A percentile compares a stretch with the other conserved stretches of the same genome.
Conservation (phyloP, 1,284 basidiomycete genomes). For the Ganoderma sp. region DNA sequence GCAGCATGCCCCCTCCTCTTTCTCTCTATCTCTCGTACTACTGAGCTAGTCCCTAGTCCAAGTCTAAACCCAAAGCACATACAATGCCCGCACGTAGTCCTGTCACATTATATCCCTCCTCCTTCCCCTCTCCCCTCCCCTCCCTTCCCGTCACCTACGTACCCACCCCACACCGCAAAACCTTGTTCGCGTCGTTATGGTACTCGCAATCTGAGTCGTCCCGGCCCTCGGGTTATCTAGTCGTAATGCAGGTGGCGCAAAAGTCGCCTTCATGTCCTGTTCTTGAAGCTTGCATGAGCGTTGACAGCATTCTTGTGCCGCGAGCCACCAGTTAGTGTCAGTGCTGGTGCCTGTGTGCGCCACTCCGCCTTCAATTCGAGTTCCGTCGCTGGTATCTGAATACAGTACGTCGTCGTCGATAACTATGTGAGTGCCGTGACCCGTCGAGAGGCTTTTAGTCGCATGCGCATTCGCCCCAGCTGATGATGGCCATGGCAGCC, state of each 20-base stretch:
- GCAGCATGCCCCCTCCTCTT: conserved; percentile 4
- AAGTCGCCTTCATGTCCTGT: conserved; percentile 9
- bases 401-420: too few relatives aligned
- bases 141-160: too few relatives aligned
- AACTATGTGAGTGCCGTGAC: too few relatives aligned
- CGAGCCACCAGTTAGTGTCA: too few relatives aligned
- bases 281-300: not conserved
- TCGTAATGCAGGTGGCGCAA: conserved; percentile 21
- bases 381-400: not conserved
- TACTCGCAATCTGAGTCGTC: conserved; percentile 10
- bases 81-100: conserved; percentile 5
- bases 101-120: conserved; percentile 1
- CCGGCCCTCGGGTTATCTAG: conserved; percentile 5
- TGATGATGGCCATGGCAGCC: not conserved
- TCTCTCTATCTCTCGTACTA: too few relatives aligned
- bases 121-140: too few relatives aligned
- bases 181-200: conserved; percentile 10
- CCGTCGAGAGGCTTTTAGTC: conserved; percentile 15
- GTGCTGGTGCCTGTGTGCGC: too few relatives aligned
- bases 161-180: not conserved
- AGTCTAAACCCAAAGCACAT: conserved; percentile 6
- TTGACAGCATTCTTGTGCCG: conserved; percentile 1
- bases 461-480: too few relatives aligned
- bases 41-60: not conserved
- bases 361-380: too few relatives aligned